Evolutionary conservation across 352 stramenopile genomes (phyloP), one percentile per base, ranked within the genome.

Genomic region (Lagenidium sp.): DNA sequence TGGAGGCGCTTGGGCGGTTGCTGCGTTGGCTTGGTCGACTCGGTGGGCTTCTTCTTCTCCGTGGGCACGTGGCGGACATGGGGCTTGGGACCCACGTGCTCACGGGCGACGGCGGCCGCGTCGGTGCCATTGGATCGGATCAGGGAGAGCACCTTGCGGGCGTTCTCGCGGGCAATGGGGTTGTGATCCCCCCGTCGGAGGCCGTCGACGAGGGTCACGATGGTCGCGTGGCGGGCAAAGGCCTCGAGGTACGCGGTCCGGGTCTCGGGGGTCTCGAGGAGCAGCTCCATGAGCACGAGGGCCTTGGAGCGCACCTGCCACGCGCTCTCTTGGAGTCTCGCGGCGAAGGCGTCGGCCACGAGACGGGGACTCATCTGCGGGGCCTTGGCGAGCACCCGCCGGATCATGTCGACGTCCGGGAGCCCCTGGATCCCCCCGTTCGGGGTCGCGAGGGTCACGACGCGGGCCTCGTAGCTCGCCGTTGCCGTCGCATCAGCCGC

Each of bases 261-360:
- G 28, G 8, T 15, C 4, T 62, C 47, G 16, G 59, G 54, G 40
- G 67, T 68, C 44, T 84, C 66, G 12, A 75, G 50, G n/a, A 83
- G 31, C 41, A 75, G 49, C 30, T 79, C 55, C 54, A 85, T 59
- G 13, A 85, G 44, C 37, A 78, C 55, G 23, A 85, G 47, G 18
- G 55, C 45, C 47, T 80, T 83, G 11, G 65, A 67, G 19, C 65
- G 69, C 24, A 75, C 53, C 38, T 83, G 73, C 69, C 69, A 85
- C 29, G 54, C 56, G 8, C 36, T 50, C n/a, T 76, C 55, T 23
- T 76, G 55, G n/a, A 85, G 46, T 2, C 69, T 57, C 8, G 19
- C n/a, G 30, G 25, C 32, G 18, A 81, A 65, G 2, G 69, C 73
- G 7, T 61, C 36, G 0, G 48, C 37, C 23, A 83, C 38, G 3